Evolutionary conservation across 2,329 filamentous ascomycete species (phyloP), one percentile per base, ranked within the genome.

Genomic region (Juglanconis sp.): DNA sequence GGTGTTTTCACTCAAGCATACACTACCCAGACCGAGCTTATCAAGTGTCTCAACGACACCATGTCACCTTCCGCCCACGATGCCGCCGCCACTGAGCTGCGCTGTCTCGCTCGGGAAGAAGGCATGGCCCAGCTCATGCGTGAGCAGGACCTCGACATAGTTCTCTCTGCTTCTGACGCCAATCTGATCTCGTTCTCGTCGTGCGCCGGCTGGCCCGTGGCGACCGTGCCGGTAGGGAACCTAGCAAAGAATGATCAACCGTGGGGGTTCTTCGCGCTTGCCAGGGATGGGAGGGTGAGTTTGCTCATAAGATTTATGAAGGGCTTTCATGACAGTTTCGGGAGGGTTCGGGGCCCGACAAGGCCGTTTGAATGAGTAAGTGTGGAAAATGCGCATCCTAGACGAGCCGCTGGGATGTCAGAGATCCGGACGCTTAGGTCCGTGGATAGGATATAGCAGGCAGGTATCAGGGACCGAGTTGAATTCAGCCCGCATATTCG

Each of bases 211-310:
- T 69, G 66, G 64, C 68, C 70, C 9, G 62, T 67, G 17, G 69
- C 66, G 13, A 70, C 66, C 4, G 65, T 71, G 1, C 69, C 69
- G 1, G 63, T 68, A 47, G 65, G 65, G 1, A 66, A 65, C 42
- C 40, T 68, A 40, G 54, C 35, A 11, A 65, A 62, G 34, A 71
- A 69, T 49, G 64, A 63, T 13, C 65, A 65, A 47, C 70, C 68
- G 8, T 71, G 67, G 60, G 67, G 68, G 1, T 58, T 72, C 10
- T 69, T 68, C 48, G 60, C 66, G 4, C 40, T 68, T n/a, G 67
- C 68, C n/a, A 63, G 55, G 53, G 62, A 50, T 31, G 54, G 62
- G 15, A 53, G 63, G 31, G 62, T 69, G 46, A 63, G 65, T 32
- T 38, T 63, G 32, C 52, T 71, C 24, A 59, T 69, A 31, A 57